phyloP scores from a whole-genome alignment of 129 eudicot species.

The Tanacetum coccineum region DNA sequence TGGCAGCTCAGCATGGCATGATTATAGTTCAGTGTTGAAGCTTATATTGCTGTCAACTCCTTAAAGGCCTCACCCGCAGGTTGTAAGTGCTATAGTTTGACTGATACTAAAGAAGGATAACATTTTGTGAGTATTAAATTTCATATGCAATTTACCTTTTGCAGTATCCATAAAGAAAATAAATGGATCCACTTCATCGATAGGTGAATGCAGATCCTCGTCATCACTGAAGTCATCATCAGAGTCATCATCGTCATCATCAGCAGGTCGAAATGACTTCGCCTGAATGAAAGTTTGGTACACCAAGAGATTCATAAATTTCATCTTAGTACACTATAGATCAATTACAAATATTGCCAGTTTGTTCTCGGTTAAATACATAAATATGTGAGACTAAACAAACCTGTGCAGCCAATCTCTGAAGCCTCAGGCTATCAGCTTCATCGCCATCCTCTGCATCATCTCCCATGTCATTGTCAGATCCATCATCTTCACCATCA shows the following conservation, averaged over 20 bases:
- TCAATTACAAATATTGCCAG: neutral
- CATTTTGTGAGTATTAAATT: too few species aligned
- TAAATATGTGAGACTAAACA: conserved; percentile 14
- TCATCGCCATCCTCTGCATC: conserved; percentile 87
- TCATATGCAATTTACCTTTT: conserved; percentile 45
- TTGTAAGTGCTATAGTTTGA: too few species aligned
- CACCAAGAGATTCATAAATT: conserved; percentile 14
- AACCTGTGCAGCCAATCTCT: conserved; percentile 85
- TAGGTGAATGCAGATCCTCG: conserved; percentile 88
- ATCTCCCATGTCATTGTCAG: conserved; percentile 88
- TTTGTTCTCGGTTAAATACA: conserved; percentile 12
- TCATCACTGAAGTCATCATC: conserved; percentile 93
- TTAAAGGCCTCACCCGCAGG: too few species aligned
- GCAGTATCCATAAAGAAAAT: conserved; percentile 76
- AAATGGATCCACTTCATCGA: conserved; percentile 92
- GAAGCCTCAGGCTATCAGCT: conserved; percentile 64
- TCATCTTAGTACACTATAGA: neutral
- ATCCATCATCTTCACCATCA: conserved; percentile 66
- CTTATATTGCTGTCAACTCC: too few species aligned
- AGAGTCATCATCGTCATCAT: conserved; percentile 65
- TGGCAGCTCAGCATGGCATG: too few species aligned
- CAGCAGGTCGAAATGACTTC: conserved; percentile 59
- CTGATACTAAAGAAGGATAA: too few species aligned
- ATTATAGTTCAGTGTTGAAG: too few species aligned
- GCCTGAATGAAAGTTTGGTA: conserved; percentile 50